These are phyloP conservation scores for Pseudogymnoascus sp. DNA, from an alignment of 2,329 filamentous ascomycete genomes.

Conservation along the genomic window DNA sequence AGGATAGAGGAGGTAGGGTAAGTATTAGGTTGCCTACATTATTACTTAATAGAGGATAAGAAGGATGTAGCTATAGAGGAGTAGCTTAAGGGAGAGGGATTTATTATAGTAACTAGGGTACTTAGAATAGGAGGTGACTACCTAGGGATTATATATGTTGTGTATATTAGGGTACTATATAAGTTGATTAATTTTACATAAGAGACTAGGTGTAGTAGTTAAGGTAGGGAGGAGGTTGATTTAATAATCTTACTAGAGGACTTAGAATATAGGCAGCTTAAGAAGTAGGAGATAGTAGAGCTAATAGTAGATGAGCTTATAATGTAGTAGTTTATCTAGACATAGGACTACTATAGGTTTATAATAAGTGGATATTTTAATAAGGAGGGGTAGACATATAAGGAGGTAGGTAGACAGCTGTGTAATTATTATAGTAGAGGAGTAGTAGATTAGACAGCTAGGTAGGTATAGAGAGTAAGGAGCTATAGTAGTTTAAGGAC, in stretches of 20 bases:
- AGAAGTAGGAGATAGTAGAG: neutral
- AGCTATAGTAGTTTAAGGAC: neutral
- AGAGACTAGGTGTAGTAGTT: slow-evolving; percentile 12
- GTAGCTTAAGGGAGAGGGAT: neutral
- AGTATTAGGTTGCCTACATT: neutral
- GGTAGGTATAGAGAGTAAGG: neutral
- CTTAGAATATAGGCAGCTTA: neutral
- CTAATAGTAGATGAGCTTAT: neutral
- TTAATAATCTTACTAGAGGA: slow-evolving; percentile 9
- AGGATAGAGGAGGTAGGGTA: neutral
- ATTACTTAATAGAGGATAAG: neutral
- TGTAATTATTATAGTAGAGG: neutral
- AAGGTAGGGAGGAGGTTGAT: slow-evolving; percentile 12
- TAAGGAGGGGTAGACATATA: neutral
- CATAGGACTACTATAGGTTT: neutral
- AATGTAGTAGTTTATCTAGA: neutral
- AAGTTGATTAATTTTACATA: slow-evolving; percentile 13
- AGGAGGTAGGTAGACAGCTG: neutral
- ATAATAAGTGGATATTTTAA: neutral
- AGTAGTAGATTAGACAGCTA: neutral
- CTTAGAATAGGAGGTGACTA: slow-evolving; percentile 12
- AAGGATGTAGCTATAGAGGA: neutral
- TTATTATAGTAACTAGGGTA: slow-evolving; percentile 10
- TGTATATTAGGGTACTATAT: slow-evolving; percentile 13
- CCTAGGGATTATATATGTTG: slow-evolving; percentile 9